These are phyloP conservation scores for Pseudogymnoascus verrucosus DNA, from an alignment of 2,329 filamentous ascomycete species.

Conservation along the genomic window DNA sequence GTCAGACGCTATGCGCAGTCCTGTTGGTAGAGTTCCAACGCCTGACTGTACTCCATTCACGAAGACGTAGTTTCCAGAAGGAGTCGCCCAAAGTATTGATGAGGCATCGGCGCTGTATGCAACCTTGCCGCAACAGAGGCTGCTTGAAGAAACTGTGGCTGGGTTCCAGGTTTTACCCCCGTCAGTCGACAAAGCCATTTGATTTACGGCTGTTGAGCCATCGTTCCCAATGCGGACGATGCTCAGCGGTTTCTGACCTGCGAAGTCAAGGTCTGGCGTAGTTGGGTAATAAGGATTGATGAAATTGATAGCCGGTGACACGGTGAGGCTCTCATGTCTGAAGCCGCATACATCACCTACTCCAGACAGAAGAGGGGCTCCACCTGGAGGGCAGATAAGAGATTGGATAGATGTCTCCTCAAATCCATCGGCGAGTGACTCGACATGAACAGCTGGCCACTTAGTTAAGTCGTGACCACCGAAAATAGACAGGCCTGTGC, in stretches of 20 bases:
- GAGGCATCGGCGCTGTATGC: conserved; percentile 44
- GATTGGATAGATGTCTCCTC: conserved; percentile 45
- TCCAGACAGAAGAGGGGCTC: conserved; percentile 43
- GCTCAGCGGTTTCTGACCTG: conserved; percentile 27
- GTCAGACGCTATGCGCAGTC: conserved; percentile 40
- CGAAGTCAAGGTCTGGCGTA: conserved; percentile 12
- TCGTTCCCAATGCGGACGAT: conserved; percentile 44
- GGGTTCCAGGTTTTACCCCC: conserved; percentile 43
- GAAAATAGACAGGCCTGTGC: conserved; percentile 48
- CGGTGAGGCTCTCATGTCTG: conserved; percentile 25
- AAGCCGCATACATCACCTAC: conserved; percentile 47
- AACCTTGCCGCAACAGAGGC: conserved; percentile 32
- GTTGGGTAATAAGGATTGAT: conserved; percentile 4
- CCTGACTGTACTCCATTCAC: background rate
- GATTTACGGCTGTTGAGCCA: conserved; percentile 26
- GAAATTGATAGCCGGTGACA: background rate
- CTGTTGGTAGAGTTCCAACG: conserved; percentile 4
- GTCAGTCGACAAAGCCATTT: conserved; percentile 41
- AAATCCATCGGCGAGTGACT: conserved; percentile 45
- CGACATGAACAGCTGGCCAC: conserved; percentile 42
- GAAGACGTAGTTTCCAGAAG: conserved; percentile 33
- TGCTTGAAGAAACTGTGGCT: conserved; percentile 39
- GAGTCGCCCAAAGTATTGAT: conserved; percentile 41
- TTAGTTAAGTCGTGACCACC: conserved; percentile 47
- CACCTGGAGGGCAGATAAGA: conserved; percentile 41